phyloP scores from a whole-genome alignment of 768 basidiomycete species.

The Hygrocybe punicea region DNA sequence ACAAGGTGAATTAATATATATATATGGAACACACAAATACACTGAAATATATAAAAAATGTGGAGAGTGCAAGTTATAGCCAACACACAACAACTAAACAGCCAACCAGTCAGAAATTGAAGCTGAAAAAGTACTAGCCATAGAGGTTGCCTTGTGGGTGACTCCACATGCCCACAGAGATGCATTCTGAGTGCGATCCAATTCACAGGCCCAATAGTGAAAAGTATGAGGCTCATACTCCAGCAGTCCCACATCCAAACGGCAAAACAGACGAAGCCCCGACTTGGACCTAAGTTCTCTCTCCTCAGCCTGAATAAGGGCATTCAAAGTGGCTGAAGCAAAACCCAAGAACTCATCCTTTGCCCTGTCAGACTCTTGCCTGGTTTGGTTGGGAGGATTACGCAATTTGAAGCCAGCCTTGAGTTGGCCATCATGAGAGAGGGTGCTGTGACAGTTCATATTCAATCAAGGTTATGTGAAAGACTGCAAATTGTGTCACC shows the following conservation, averaged over 20 bases:
- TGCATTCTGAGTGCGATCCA: background rate
- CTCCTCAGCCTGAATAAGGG: background rate
- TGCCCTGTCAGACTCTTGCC: background rate
- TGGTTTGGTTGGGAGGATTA: background rate
- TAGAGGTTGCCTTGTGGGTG: background rate
- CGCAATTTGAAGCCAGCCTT: background rate
- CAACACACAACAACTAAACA: background rate
- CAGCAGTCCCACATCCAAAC: background rate
- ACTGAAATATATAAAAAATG: too few relatives aligned
- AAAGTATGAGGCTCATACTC: background rate
- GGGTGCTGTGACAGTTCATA: too few relatives aligned
- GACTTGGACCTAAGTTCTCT: background rate
- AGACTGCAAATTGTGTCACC: too few relatives aligned
- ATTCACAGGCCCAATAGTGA: background rate
- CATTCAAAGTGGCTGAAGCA: background rate
- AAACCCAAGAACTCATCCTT: background rate
- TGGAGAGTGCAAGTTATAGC: too few relatives aligned
- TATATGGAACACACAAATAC: too few relatives aligned
- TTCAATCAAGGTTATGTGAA: too few relatives aligned
- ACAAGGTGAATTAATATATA: too few relatives aligned
- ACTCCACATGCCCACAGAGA: background rate
- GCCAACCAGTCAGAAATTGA: background rate
- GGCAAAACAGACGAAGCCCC: background rate
- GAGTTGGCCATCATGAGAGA: background rate
- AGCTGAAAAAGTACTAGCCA: background rate